phyloP scores from a whole-genome alignment of 345 rosid genomes.

The Mangifera indica region DNA sequence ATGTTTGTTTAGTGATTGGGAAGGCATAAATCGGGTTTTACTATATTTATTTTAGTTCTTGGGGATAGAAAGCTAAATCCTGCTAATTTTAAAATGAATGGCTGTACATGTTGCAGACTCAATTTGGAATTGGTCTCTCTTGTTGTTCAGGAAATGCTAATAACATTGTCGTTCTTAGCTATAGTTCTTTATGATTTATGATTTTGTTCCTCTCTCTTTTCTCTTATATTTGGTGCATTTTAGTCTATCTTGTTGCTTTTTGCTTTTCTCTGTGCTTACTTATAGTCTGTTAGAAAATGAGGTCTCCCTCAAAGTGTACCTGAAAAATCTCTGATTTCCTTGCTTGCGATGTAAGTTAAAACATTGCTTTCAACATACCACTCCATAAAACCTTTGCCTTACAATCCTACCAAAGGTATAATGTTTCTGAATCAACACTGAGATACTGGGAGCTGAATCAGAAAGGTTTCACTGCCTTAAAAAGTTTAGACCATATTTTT shows the following conservation, averaged over 20 bases:
- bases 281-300: not conserved
- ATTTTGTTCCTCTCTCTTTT: no score
- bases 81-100: not conserved
- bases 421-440: no score
- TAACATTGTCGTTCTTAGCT: not conserved
- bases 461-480: not conserved
- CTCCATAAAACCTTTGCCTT: not conserved
- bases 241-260: not conserved
- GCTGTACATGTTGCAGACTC: not conserved
- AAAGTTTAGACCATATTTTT: not conserved
- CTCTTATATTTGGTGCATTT: not conserved
- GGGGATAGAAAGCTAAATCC: not conserved
- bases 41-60: conserved; percentile 4
- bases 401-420: not conserved
- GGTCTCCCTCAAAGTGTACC: not conserved
- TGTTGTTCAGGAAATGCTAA: not conserved
- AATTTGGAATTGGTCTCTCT: not conserved
- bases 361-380: not conserved
- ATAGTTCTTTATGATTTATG: not conserved
- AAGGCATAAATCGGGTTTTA: not conserved
- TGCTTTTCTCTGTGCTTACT: not conserved
- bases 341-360: not conserved
- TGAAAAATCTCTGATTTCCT: not conserved
- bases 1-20: not conserved
- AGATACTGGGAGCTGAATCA: not conserved